Conservation (phyloP, 176 grass and related monocot species). For the Puccinellia tenuiflora region DNA sequence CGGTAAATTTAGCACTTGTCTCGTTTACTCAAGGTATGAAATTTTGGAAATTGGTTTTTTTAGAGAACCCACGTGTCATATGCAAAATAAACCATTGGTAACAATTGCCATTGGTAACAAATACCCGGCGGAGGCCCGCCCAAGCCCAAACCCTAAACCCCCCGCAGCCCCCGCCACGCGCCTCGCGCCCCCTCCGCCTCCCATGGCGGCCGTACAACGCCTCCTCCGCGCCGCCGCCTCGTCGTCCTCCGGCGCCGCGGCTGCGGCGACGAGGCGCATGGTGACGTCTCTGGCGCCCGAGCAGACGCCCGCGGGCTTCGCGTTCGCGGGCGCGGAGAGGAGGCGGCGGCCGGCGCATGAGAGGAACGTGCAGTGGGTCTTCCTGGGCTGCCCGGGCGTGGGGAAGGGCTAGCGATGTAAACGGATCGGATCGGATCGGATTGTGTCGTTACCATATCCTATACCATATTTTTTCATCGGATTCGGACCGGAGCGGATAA, state of each 20-base stretch:
- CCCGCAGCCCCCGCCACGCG: background rate
- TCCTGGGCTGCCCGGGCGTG: conserved; percentile 84
- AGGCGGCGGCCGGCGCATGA: conserved; percentile 22
- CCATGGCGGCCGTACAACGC: conserved; percentile 54
- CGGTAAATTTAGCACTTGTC: too few species aligned
- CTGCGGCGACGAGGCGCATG: conserved; percentile 21
- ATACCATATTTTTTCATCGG: too few species aligned
- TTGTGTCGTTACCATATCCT: too few species aligned
- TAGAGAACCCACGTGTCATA: too few species aligned
- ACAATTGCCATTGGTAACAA: too few species aligned
- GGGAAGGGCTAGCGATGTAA: too few species aligned
- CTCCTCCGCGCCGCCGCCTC: conserved; percentile 35
- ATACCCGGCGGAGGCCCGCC: conserved; percentile 3
- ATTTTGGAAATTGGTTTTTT: too few species aligned
- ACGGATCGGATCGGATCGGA: too few species aligned
- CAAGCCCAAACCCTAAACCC: conserved; percentile 24
- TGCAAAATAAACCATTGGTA: too few species aligned
- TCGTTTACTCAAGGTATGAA: too few species aligned
- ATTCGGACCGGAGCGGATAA: too few species aligned
- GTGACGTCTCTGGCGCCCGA: conserved; percentile 31
- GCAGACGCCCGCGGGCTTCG: conserved; percentile 1
- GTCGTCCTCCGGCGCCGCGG: background rate
- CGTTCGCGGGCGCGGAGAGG: conserved; percentile 9
- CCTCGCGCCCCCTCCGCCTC: background rate
- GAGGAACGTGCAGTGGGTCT: conserved; percentile 94